Base-by-base conservation (phyloP, 495 filamentous ascomycete genomes). In the Annulohypoxylon nitens region DNA sequence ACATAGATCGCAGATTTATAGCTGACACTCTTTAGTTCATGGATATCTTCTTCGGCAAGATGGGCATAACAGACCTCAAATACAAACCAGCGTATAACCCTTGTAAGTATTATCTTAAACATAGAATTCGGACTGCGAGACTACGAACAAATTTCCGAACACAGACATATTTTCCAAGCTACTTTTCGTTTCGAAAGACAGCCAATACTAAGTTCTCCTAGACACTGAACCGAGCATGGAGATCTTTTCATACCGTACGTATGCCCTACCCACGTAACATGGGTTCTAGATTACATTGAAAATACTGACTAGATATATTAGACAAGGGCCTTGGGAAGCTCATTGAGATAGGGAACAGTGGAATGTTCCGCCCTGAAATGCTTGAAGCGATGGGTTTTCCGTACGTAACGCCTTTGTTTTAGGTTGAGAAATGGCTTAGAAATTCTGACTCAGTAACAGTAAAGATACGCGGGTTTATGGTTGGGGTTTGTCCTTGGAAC, bases 361-460 rank as follows among this genome's bases (percentile, higher is more conserved):
- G 96, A 67, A 98, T 97, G 93, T 99, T 99, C 89, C 86, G 96
- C 64, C 94, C 96, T 23, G 96, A 98, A 83, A 97, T 98, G 94
- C 80, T 99, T 76, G 90, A 94, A 81, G 86, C 91, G 2, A 83
- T 83, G 75, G 75, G 81, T 3, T 67, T 77, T 23, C 75, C 75
- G 47, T 70, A 67, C 2, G 72, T 75, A 34, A 23, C 18, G 30
- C 30, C 5, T 30, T 20, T 50, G 51, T 10, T 11, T 26, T 53
- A 4, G 14, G 14, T 14, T 11, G 14, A n/a, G 14, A 34, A 4
- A 25, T 20, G 1, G 1, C 14, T 39, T 30, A 6, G 30, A 2
- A 11, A 16, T 65, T 6, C 51, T 75, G 39, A 75, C 45, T 36
- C 20, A 6, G 26, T 18, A 5, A 12, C 23, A 75, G 80, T 18